Evolutionary conservation across 2,329 filamentous ascomycete species (phyloP).

Genomic region (Talaromyces sp.): DNA sequence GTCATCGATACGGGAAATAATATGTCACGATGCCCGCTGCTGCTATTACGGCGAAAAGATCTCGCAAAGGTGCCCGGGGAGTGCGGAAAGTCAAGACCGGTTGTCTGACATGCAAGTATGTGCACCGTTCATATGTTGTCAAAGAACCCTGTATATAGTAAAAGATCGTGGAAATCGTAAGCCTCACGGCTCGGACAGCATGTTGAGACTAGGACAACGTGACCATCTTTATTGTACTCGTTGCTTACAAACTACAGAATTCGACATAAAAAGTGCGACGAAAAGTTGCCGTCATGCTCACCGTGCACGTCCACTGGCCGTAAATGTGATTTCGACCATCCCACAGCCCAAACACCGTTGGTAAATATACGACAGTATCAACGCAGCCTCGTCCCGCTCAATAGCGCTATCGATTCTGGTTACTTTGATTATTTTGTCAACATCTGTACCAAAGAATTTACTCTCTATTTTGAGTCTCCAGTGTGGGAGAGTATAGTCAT

Average conservation of each 20-base stretch:
- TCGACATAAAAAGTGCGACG: constrained; percentile 15
- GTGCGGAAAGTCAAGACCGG: neutral
- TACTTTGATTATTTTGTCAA: neutral
- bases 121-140: neutral
- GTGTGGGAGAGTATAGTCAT: neutral
- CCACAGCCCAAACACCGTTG: neutral
- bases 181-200: too few relatives aligned
- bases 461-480: neutral
- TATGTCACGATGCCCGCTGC: neutral
- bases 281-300: constrained; percentile 9
- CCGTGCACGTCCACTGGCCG: constrained; percentile 7
- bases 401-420: neutral
- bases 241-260: constrained; percentile 1
- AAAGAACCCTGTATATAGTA: too few relatives aligned
- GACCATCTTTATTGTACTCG: too few relatives aligned
- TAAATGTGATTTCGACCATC: neutral
- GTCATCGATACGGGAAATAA: neutral
- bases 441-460: neutral
- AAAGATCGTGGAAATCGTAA: too few relatives aligned
- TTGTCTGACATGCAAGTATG: neutral
- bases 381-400: neutral
- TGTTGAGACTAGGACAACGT: too few relatives aligned
- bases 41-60: neutral
- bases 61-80: neutral
- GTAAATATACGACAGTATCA: neutral